Conservation (phyloP, 2,329 filamentous ascomycete genomes). For the Trichoderma guizhouense region DNA sequence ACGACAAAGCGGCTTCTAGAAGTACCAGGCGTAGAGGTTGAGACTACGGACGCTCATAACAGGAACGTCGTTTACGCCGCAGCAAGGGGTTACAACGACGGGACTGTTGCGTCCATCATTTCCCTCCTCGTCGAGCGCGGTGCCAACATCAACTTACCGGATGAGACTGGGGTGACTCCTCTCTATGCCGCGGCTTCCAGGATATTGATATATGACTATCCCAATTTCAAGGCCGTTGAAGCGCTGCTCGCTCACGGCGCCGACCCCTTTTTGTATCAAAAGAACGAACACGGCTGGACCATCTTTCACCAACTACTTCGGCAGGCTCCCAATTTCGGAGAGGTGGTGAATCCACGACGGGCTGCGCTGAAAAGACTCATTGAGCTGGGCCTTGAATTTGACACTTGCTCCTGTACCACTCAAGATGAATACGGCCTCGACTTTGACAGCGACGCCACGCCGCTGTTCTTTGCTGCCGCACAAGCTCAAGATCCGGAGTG, state of each 20-base stretch:
- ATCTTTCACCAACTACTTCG: neutral
- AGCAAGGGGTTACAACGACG: neutral
- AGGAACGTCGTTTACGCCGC: neutral
- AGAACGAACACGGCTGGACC: neutral
- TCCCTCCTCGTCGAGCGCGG: neutral
- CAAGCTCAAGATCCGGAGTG: neutral
- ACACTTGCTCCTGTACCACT: neutral
- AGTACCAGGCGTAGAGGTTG: neutral
- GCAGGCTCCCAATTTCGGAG: neutral
- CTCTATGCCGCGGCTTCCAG: neutral
- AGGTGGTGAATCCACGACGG: neutral
- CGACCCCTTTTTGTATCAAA: neutral
- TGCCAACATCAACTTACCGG: neutral
- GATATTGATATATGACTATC: neutral
- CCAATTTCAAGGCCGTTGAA: neutral
- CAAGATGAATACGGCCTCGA: neutral
- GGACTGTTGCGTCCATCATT: neutral
- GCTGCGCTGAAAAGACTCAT: neutral
- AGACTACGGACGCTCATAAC: neutral
- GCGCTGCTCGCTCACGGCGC: neutral
- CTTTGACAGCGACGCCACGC: neutral
- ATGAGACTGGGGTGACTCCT: neutral
- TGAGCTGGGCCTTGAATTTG: neutral
- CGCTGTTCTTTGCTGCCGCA: neutral
- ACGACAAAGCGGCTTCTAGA: neutral